Percentiles rank a stretch among this genome's conserved stretches.
These are phyloP conservation scores for Saksenaea vasiformis DNA, from an alignment of 371 early-diverging fungal genomes.

Conservation along the genomic window DNA sequence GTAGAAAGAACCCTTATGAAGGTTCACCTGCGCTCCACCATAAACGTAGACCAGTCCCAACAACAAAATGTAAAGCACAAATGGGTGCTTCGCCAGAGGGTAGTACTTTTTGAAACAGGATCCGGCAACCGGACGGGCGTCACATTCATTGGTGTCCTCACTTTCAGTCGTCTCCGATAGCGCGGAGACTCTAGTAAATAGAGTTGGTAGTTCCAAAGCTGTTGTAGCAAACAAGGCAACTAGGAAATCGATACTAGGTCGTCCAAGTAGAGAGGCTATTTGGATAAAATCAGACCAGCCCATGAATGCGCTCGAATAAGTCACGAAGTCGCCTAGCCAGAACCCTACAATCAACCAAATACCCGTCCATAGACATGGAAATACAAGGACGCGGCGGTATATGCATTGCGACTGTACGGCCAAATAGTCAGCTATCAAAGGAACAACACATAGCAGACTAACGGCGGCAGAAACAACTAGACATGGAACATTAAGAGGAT, in stretches of 20 bases:
- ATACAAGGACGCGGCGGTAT: constrained; percentile 22
- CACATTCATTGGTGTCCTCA: background rate
- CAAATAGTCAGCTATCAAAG: constrained; percentile 16
- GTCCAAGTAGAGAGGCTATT: constrained; percentile 27
- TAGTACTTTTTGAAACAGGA: background rate
- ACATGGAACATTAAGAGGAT: too few species aligned
- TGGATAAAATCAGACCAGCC: constrained; percentile 36
- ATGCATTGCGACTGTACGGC: constrained; percentile 5
- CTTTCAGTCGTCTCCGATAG: background rate
- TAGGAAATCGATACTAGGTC: constrained; percentile 33
- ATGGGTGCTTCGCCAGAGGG: constrained; percentile 14
- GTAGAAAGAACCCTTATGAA: constrained; percentile 30
- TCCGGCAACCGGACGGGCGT: background rate
- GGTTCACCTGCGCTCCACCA: constrained; percentile 30
- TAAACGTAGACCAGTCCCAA: constrained; percentile 14
- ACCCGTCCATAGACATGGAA: constrained; percentile 34
- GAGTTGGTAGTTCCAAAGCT: constrained; percentile 18
- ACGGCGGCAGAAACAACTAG: constrained; percentile 7
- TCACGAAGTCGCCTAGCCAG: constrained; percentile 29
- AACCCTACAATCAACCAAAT: constrained; percentile 14
- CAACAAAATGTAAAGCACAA: constrained; percentile 8
- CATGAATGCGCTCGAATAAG: constrained; percentile 18
- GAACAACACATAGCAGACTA: constrained; percentile 6
- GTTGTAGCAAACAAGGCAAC: constrained; percentile 29
- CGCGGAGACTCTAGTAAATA: background rate